These are phyloP conservation scores for Orbilia oligospora DNA, from an alignment of 2,329 filamentous ascomycete species.

Conservation along the genomic window DNA sequence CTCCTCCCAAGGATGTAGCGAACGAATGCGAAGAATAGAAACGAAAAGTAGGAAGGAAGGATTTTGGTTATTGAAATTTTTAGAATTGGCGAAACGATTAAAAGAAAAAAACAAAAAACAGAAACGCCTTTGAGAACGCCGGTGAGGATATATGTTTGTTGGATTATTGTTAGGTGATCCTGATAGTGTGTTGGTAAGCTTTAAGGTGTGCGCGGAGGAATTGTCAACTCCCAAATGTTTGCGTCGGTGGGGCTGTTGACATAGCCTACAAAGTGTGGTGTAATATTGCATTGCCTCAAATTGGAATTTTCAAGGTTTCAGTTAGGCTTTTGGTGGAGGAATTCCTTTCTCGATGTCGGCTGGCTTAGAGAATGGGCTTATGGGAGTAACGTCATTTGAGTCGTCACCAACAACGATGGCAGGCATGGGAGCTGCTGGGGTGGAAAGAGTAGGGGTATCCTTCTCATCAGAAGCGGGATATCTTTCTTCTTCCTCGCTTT, in stretches of 20 bases:
- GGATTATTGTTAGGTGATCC: background rate
- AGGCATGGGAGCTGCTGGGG: slow-evolving; percentile 33
- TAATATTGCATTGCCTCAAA: background rate
- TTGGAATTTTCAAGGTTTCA: background rate
- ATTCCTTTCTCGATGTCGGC: slow-evolving; percentile 50
- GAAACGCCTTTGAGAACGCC: slow-evolving; percentile 21
- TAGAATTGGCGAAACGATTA: background rate
- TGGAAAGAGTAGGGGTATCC: slow-evolving; percentile 29
- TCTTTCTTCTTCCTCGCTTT: slow-evolving; percentile 23
- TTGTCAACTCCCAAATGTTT: background rate
- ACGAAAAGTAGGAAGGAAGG: background rate
- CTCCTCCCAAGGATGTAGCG: background rate
- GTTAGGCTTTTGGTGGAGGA: slow-evolving; percentile 27
- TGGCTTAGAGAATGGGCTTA: slow-evolving; percentile 54
- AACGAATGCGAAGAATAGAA: background rate
- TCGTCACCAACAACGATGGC: slow-evolving; percentile 57
- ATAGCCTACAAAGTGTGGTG: slow-evolving; percentile 35
- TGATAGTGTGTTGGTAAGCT: slow-evolving; percentile 38
- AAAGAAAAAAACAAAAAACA: background rate
- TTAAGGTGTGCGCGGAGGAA: background rate
- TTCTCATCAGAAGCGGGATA: slow-evolving; percentile 41
- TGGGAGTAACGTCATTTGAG: slow-evolving; percentile 33
- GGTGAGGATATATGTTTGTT: background rate
- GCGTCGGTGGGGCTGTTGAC: background rate
- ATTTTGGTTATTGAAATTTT: background rate